Evolutionary conservation across 2,329 filamentous ascomycete species (phyloP).

Genomic region (Colletotrichum orchidophilum): DNA sequence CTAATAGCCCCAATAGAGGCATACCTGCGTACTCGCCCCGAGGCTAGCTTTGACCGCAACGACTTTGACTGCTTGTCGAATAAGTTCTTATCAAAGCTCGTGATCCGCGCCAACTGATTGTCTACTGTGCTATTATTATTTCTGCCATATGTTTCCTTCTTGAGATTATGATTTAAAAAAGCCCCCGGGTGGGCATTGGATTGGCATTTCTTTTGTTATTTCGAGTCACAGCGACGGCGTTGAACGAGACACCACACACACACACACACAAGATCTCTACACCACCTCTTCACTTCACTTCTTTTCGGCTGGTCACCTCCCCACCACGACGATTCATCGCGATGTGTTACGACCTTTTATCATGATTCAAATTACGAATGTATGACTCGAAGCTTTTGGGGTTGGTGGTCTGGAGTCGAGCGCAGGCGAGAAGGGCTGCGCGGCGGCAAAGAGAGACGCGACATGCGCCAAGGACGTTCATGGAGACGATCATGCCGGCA

Average conservation of each 20-base stretch:
- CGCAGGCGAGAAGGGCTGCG: constrained; percentile 18
- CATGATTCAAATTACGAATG: constrained; percentile 36
- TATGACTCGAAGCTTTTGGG: constrained; percentile 33
- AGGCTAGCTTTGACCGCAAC: constrained; percentile 85
- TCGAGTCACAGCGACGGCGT: constrained; percentile 36
- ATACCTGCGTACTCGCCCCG: constrained; percentile 83
- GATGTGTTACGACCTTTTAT: constrained; percentile 37
- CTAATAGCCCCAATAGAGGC: constrained; percentile 72
- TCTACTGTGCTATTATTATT: constrained; percentile 29
- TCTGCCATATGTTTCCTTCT: constrained; percentile 28
- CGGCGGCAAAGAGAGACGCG: constrained; percentile 30
- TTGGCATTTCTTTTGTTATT: constrained; percentile 32
- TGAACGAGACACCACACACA: constrained; percentile 33
- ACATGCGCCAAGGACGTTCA: constrained; percentile 26
- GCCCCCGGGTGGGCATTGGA: constrained; percentile 18
- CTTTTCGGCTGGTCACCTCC: constrained; percentile 35
- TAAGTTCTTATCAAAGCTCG: constrained; percentile 96
- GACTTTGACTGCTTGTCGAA: constrained; percentile 97
- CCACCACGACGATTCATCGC: constrained; percentile 30
- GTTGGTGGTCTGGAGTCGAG: constrained; percentile 30
- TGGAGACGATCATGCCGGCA: constrained; percentile 33
- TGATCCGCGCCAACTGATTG: constrained; percentile 88
- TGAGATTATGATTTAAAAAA: constrained; percentile 14
- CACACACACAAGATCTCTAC: constrained; percentile 10
- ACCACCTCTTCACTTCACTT: constrained; percentile 24